A percentile compares a stretch with the other conserved stretches of the same genome.
Conservation (phyloP, 208 protist species). For the Crithidia fasciculata region DNA sequence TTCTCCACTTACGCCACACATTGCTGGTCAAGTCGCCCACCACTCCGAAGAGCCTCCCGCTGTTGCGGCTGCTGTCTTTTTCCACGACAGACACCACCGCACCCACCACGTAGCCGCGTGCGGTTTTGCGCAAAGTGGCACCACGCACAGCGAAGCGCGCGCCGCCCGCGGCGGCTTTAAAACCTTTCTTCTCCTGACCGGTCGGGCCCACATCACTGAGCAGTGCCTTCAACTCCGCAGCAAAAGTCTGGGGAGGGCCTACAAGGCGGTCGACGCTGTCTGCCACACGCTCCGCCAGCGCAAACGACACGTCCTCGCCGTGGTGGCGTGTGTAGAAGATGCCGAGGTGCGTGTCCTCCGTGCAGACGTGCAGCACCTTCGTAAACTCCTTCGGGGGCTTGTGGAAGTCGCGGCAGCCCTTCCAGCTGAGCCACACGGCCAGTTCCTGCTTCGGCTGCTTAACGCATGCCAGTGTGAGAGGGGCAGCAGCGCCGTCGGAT, state of each 20-base stretch:
- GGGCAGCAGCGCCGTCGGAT: background rate
- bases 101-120: conserved; percentile 40
- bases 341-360: conserved; percentile 12
- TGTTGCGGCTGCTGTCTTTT: background rate
- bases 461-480: conserved; percentile 19
- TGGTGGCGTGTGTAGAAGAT: conserved; percentile 26
- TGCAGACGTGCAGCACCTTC: conserved; percentile 28
- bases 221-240: conserved; percentile 10
- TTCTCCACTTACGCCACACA: conserved; percentile 47
- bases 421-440: conserved; percentile 23
- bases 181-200: background rate
- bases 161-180: background rate
- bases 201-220: conserved; percentile 1
- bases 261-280: background rate
- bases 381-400: conserved; percentile 10
- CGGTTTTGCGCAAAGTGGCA: conserved; percentile 40
- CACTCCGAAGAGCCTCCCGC: conserved; percentile 37
- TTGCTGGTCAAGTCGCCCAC: conserved; percentile 35
- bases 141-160: conserved; percentile 35
- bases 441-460: conserved; percentile 29
- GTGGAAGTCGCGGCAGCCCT: conserved; percentile 14
- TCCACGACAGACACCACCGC: conserved; percentile 24
- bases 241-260: background rate
- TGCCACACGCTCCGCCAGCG: conserved; percentile 10
- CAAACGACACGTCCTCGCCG: conserved; percentile 18